Evolutionary conservation across 345 rosid genomes (phyloP).

Genomic region (Heritiera fomes): DNA sequence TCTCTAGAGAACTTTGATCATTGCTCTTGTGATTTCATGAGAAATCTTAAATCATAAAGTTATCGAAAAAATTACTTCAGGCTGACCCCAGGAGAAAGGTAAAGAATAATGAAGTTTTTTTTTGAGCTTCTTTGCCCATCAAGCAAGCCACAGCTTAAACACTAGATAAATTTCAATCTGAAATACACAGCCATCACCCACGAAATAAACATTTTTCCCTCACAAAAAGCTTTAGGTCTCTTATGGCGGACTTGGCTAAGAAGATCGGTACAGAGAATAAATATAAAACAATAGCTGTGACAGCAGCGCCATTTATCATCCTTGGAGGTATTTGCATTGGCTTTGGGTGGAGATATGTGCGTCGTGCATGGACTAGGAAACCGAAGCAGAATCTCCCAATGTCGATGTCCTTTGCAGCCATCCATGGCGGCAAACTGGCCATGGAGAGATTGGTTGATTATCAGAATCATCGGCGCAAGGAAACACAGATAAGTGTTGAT

Average conservation of each 20-base stretch:
- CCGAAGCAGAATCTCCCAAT: slow-evolving; percentile 24
- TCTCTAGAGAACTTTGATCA: too few species aligned
- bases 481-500: slow-evolving; percentile 29
- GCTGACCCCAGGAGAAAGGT: background rate
- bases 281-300: slow-evolving; percentile 43
- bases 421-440: slow-evolving; percentile 57
- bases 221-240: background rate
- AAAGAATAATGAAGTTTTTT: slow-evolving; percentile 11
- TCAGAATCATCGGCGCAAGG: slow-evolving; percentile 40
- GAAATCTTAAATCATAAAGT: background rate
- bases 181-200: background rate
- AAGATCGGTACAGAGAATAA: slow-evolving; percentile 33
- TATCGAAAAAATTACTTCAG: background rate
- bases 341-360: slow-evolving; percentile 44
- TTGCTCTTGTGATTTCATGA: background rate
- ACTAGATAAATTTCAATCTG: too few species aligned
- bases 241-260: slow-evolving; percentile 28
- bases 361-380: slow-evolving; percentile 30
- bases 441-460: slow-evolving; percentile 54
- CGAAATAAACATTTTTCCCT: too few species aligned
- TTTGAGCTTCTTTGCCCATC: slow-evolving; percentile 16
- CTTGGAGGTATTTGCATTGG: slow-evolving; percentile 47
- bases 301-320: slow-evolving; percentile 42
- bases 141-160: too few species aligned
- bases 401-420: slow-evolving; percentile 50